A percentile compares a stretch with the other conserved stretches of the same genome.
Evolutionary conservation across 768 basidiomycete species (phyloP).

Genomic region (Leccinum uliginosum): DNA sequence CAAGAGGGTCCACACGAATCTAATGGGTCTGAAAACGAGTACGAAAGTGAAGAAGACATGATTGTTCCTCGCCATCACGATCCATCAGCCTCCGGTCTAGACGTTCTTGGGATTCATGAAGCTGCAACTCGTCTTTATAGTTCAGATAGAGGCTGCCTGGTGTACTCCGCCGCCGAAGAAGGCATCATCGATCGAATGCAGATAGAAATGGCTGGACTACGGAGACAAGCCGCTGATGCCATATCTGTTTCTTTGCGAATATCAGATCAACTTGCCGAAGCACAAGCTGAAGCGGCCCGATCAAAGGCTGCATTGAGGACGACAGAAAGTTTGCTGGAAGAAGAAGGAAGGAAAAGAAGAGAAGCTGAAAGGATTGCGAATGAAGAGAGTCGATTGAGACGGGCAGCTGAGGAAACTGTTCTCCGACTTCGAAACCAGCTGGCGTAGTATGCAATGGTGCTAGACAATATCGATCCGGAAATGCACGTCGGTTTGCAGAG

Average conservation of each 20-base stretch:
- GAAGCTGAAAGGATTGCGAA: constrained; percentile 53
- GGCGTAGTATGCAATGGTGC: constrained; percentile 2
- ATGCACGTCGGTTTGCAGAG: neutral
- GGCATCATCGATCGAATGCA: constrained; percentile 58
- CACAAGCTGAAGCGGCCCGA: constrained; percentile 56
- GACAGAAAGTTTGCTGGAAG: constrained; percentile 55
- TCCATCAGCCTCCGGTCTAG: constrained; percentile 35
- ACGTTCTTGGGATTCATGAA: constrained; percentile 32
- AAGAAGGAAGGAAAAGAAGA: constrained; percentile 52
- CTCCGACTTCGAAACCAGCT: constrained; percentile 30
- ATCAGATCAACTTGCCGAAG: constrained; percentile 66
- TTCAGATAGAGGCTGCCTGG: constrained; percentile 27
- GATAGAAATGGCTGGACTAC: constrained; percentile 58
- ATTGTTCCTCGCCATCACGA: constrained; percentile 43
- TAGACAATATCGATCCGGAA: neutral
- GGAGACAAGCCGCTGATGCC: constrained; percentile 65
- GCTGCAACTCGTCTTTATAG: constrained; percentile 41
- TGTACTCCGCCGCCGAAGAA: constrained; percentile 33
- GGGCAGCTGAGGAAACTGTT: constrained; percentile 48
- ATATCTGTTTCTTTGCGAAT: constrained; percentile 60
- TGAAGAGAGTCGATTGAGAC: constrained; percentile 45
- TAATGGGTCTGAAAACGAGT: constrained; percentile 46
- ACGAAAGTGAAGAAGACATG: constrained; percentile 68
- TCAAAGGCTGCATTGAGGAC: constrained; percentile 50
- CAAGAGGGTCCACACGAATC: constrained; percentile 37